Conservation (phyloP, 1,284 basidiomycete genomes). For the Cryptococcus neoformans region DNA sequence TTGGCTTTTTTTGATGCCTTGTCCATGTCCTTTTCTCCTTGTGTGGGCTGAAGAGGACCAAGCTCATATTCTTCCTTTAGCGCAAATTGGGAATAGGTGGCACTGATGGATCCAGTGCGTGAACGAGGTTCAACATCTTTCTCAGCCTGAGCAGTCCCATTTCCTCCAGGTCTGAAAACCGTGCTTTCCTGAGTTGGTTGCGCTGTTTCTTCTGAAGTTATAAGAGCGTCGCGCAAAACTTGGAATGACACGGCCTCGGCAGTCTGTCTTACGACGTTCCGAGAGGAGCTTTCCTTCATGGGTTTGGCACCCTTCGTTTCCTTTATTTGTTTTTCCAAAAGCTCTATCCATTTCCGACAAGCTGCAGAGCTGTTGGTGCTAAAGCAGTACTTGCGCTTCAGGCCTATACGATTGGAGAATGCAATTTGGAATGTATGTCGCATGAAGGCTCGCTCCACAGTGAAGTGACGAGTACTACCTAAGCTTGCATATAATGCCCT, state of each 20-base stretch:
- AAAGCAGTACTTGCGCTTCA: constrained; percentile 86
- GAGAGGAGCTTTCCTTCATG: not conserved
- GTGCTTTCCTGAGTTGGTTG: not conserved
- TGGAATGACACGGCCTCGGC: constrained; percentile 70
- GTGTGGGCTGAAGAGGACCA: constrained; percentile 22
- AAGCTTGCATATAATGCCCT: constrained; percentile 69
- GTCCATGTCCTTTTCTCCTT: constrained; percentile 4
- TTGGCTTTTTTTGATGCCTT: constrained; percentile 19
- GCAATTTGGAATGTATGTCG: constrained; percentile 86
- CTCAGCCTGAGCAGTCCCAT: not conserved
- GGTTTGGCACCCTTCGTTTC: constrained; percentile 65
- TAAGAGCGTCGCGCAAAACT: constrained; percentile 77
- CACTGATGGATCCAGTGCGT: constrained; percentile 23
- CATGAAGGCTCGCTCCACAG: constrained; percentile 89
- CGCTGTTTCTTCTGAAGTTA: constrained; percentile 39
- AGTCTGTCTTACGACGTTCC: constrained; percentile 52
- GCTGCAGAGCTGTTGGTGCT: constrained; percentile 74
- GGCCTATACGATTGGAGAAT: constrained; percentile 66
- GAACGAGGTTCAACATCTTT: not conserved
- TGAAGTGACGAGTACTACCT: constrained; percentile 68
- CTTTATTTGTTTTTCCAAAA: constrained; percentile 66
- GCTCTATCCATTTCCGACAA: constrained; percentile 68
- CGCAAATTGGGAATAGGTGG: constrained; percentile 21
- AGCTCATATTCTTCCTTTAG: constrained; percentile 17
- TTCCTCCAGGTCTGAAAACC: not conserved